Percentiles rank a stretch among this genome's conserved stretches.
These are phyloP conservation scores for Hemisphaericaspora xylanilytica DNA, from an alignment of 1,139 yeast species.

Conservation along the genomic window DNA sequence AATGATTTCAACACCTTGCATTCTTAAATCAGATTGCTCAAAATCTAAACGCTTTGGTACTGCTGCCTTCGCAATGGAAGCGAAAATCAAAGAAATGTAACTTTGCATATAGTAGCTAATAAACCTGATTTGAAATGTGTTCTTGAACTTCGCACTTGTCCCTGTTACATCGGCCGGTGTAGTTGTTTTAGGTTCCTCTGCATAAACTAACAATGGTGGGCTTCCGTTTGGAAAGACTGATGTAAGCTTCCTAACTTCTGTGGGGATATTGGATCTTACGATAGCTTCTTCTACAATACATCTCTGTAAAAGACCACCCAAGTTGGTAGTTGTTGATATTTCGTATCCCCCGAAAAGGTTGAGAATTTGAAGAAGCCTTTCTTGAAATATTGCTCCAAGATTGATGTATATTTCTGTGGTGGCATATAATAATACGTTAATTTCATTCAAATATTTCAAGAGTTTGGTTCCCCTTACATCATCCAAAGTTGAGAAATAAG, in stretches of 20 bases:
- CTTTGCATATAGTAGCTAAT: conserved; percentile 51
- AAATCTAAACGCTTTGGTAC: conserved; percentile 47
- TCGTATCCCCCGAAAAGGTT: conserved; percentile 39
- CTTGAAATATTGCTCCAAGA: conserved; percentile 47
- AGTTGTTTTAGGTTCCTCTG: no score
- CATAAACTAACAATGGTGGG: conserved; percentile 37
- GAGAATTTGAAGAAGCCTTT: conserved; percentile 47
- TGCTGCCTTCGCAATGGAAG: conserved; percentile 39
- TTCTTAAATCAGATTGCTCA: conserved; percentile 30
- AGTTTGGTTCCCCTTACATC: conserved; percentile 31
- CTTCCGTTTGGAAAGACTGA: conserved; percentile 25
- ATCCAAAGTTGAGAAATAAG: conserved; percentile 31
- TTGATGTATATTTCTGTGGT: conserved; percentile 56
- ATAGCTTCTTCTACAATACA: conserved; percentile 56
- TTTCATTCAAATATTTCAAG: conserved; percentile 30
- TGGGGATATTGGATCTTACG: conserved; percentile 48
- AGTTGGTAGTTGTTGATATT: conserved; percentile 21
- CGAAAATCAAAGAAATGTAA: conserved; percentile 41
- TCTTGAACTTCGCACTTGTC: conserved; percentile 57
- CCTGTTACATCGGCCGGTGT: no score
- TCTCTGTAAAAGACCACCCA: conserved; percentile 48
- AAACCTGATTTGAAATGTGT: conserved; percentile 54
- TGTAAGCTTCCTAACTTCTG: conserved; percentile 46
- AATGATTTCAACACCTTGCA: conserved; percentile 41
- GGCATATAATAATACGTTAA: conserved; percentile 42